phyloP scores from a whole-genome alignment of 208 protist genomes.

The Trypanosoma brucei region DNA sequence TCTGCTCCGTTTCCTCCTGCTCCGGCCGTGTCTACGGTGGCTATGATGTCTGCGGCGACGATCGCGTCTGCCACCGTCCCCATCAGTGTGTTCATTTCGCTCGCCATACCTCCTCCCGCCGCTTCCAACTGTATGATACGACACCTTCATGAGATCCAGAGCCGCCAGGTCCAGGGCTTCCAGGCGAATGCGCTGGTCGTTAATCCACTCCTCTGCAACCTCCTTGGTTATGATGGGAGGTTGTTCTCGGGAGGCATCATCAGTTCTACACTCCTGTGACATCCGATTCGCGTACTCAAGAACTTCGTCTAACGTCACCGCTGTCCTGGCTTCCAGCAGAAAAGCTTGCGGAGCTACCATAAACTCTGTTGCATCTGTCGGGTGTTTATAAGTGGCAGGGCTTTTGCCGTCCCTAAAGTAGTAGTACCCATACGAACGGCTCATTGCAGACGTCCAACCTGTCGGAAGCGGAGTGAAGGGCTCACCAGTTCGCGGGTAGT shows the following conservation, averaged over 20 bases:
- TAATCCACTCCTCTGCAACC: slow-evolving; percentile 42
- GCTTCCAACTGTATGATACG: slow-evolving; percentile 32
- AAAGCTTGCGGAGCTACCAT: slow-evolving; percentile 76
- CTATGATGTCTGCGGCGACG: slow-evolving; percentile 2
- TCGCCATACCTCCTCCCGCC: slow-evolving; percentile 3
- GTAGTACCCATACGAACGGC: slow-evolving; percentile 65
- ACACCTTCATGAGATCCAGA: slow-evolving; percentile 43
- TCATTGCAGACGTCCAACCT: slow-evolving; percentile 50
- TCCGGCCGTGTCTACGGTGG: slow-evolving; percentile 4
- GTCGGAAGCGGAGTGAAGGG: slow-evolving; percentile 61
- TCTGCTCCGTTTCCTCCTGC: slow-evolving; percentile 14
- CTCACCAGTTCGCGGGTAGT: slow-evolving; percentile 51
- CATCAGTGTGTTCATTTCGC: slow-evolving; percentile 1
- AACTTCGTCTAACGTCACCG: slow-evolving; percentile 22
- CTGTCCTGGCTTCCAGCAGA: slow-evolving; percentile 28
- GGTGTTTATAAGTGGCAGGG: slow-evolving; percentile 57
- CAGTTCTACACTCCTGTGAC: slow-evolving; percentile 3
- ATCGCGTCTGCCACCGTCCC: not conserved
- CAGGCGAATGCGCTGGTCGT: slow-evolving; percentile 62
- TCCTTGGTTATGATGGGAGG: slow-evolving; percentile 21
- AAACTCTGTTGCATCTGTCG: slow-evolving; percentile 51
- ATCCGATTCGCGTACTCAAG: slow-evolving; percentile 29
- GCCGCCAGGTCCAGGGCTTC: slow-evolving; percentile 57
- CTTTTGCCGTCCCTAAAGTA: slow-evolving; percentile 45
- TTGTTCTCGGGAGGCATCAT: not conserved